Conservation (phyloP, 345 rosid genomes). For the Dipteronia sinensis region DNA sequence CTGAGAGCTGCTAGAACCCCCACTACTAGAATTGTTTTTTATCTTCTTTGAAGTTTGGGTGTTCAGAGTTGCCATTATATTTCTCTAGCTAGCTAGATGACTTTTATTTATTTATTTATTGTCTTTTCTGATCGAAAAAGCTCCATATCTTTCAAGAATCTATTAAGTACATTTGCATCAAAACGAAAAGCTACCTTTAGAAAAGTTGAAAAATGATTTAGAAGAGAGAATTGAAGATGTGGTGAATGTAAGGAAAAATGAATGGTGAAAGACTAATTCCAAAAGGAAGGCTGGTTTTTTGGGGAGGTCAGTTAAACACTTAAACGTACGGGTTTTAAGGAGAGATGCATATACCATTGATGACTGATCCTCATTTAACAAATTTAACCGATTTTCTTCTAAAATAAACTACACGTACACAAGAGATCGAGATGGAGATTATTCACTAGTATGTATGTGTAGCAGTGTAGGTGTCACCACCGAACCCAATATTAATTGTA, state of each 20-base stretch:
- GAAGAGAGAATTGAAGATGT: neutral
- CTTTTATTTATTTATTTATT: no score
- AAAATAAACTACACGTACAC: no score
- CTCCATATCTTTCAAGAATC: neutral
- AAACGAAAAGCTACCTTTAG: constrained; percentile 1
- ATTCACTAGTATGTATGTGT: no score
- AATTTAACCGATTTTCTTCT: neutral
- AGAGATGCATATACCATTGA: constrained; percentile 11
- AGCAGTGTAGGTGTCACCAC: no score
- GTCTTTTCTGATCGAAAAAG: neutral
- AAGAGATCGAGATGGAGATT: no score
- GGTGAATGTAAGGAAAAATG: neutral
- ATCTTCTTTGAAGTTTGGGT: constrained; percentile 69
- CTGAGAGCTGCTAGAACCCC: constrained; percentile 35
- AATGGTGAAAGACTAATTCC: constrained; percentile 31
- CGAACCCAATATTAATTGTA: no score
- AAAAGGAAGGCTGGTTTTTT: constrained; percentile 11
- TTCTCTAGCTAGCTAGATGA: neutral
- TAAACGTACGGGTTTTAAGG: constrained; percentile 20
- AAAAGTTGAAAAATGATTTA: neutral
- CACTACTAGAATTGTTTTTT: constrained; percentile 41
- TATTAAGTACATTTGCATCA: neutral
- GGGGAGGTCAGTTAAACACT: neutral
- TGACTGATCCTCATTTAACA: no score
- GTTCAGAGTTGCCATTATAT: constrained; percentile 52